These are phyloP conservation scores for Urostyla sp. DNA, from an alignment of 73 alveolate genomes.

Conservation along the genomic window DNA sequence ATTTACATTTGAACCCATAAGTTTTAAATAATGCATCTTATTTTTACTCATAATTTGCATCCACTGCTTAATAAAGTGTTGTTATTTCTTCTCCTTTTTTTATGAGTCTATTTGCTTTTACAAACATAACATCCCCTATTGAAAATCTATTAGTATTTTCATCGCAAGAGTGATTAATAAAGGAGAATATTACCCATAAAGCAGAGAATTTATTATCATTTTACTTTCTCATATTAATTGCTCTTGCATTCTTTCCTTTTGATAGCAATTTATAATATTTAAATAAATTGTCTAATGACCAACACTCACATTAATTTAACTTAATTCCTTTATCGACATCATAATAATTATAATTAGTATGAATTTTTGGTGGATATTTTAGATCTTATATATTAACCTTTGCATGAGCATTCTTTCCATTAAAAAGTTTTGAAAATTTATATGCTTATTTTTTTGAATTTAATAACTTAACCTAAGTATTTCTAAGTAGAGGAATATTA, in stretches of 20 bases:
- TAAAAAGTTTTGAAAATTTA: conserved; percentile 6
- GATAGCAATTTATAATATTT: not conserved
- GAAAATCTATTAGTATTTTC: not conserved
- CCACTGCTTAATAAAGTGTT: not conserved
- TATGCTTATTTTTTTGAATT: not conserved
- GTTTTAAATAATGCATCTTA: not conserved
- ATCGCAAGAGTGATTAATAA: conserved; percentile 14
- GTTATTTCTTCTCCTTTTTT: conserved; percentile 13
- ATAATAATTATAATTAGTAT: not conserved
- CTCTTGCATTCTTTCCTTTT: too few species aligned
- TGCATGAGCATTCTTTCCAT: conserved; percentile 24
- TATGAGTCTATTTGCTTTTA: not conserved
- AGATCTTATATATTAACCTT: not conserved
- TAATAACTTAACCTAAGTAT: not conserved
- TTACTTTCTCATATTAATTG: not conserved
- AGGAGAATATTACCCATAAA: conserved; percentile 23
- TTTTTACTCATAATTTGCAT: not conserved
- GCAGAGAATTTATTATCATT: not conserved
- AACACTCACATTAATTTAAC: conserved; percentile 27
- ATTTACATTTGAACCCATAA: not conserved
- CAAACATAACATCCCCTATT: conserved; percentile 10
- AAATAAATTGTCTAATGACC: not conserved
- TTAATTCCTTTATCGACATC: not conserved
- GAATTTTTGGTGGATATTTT: not conserved
- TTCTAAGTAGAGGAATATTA: conserved; percentile 12